These are phyloP conservation scores for Mycena leptocephala DNA, from an alignment of 768 basidiomycete genomes.

Conservation along the genomic window DNA sequence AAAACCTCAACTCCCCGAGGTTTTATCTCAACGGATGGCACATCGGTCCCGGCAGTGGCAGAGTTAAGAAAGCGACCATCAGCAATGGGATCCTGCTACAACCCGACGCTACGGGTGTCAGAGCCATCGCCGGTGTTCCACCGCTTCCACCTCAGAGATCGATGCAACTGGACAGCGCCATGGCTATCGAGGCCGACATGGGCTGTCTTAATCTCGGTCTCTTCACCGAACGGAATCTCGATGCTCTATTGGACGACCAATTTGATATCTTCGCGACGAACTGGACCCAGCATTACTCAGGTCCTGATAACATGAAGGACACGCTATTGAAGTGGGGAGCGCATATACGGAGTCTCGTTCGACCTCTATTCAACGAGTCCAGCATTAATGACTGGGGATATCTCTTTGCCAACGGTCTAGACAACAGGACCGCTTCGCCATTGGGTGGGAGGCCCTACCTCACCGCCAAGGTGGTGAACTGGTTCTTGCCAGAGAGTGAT, in stretches of 20 bases:
- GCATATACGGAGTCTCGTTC: neutral
- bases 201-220: neutral
- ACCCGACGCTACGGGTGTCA: neutral
- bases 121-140: neutral
- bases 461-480: neutral
- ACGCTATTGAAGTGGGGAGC: neutral
- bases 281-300: neutral
- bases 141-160: neutral
- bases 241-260: neutral
- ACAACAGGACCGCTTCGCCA: neutral
- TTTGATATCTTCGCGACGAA: neutral
- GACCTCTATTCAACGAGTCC: neutral
- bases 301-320: neutral
- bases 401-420: neutral
- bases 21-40: neutral
- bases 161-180: neutral
- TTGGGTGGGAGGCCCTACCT: neutral
- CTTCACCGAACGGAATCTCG: neutral
- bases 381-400: neutral
- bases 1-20: neutral
- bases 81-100: neutral
- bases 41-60: neutral
- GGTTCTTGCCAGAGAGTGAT: neutral
- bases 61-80: neutral
- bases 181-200: neutral